A percentile compares a stretch with the other conserved stretches of the same genome.
Evolutionary conservation across 192 early-diverging fungal genomes (phyloP).

Genomic region (Coemansia reversa): DNA sequence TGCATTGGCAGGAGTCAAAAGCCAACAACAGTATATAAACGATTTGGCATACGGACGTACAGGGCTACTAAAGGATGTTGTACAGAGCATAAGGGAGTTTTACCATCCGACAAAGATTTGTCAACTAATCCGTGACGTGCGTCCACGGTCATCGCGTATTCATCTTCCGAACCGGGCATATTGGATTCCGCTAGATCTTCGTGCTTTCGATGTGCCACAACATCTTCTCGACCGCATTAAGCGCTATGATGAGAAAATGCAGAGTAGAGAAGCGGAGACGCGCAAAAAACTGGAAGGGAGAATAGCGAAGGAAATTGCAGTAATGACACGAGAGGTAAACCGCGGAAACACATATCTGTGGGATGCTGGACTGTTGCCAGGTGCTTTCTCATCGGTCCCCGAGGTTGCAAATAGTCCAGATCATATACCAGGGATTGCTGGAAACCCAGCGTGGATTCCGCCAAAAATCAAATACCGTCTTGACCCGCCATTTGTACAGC

Average conservation of each 20-base stretch:
- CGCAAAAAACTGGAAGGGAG: conserved; percentile 11
- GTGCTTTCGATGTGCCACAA: conserved; percentile 27
- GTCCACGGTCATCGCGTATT: conserved; percentile 24
- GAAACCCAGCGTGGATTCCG: conserved; percentile 46
- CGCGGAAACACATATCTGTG: conserved; percentile 15
- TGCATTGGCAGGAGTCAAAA: conserved; percentile 15
- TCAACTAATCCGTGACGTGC: conserved; percentile 36
- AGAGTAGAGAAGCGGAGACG: not conserved
- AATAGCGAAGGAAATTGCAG: conserved; percentile 18
- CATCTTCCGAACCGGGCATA: conserved; percentile 45
- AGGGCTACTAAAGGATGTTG: conserved; percentile 39
- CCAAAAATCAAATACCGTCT: conserved; percentile 20
- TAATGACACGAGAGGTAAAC: conserved; percentile 24
- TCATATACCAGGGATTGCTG: conserved; percentile 28
- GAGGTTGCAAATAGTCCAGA: conserved; percentile 2
- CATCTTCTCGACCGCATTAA: conserved; percentile 20
- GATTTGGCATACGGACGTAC: conserved; percentile 51
- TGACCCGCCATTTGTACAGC: conserved; percentile 50
- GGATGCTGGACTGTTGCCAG: conserved; percentile 30
- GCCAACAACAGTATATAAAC: conserved; percentile 19
- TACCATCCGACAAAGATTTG: conserved; percentile 44
- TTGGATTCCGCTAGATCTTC: conserved; percentile 40
- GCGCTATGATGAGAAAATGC: conserved; percentile 19
- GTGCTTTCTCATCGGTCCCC: conserved; percentile 33
- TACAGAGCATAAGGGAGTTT: conserved; percentile 26